These are phyloP conservation scores for Ganoderma boninense DNA, from an alignment of 1,284 basidiomycete species.

Conservation along the genomic window DNA sequence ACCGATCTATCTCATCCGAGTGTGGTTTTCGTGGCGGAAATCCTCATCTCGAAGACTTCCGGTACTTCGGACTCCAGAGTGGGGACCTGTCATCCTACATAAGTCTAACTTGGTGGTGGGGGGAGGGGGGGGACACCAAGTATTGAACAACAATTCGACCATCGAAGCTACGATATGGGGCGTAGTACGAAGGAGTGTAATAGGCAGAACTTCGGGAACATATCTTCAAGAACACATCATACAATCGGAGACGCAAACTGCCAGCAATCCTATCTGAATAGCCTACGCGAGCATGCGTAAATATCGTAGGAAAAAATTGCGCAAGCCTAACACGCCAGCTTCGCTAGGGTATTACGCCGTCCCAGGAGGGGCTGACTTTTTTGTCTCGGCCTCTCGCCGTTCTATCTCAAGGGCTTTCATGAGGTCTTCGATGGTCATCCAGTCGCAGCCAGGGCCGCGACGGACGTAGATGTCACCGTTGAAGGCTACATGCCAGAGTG, in stretches of 20 bases:
- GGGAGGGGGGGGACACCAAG: too few relatives aligned
- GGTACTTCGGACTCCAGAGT: too few relatives aligned
- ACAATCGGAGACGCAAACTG: background rate
- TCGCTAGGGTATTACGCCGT: background rate
- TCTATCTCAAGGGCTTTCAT: background rate
- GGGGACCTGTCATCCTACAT: too few relatives aligned
- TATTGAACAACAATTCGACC: too few relatives aligned
- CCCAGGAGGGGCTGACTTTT: background rate
- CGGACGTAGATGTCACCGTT: background rate
- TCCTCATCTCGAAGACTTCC: too few relatives aligned
- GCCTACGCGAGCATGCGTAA: background rate
- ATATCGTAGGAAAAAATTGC: background rate
- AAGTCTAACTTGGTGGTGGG: too few relatives aligned
- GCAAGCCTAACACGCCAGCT: background rate
- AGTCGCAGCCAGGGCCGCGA: background rate
- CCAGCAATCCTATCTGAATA: too few relatives aligned
- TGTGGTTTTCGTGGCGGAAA: too few relatives aligned
- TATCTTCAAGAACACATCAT: background rate
- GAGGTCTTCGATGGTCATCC: constrained; percentile 1
- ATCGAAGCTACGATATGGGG: too few relatives aligned
- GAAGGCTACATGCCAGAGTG: background rate
- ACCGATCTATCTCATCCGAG: too few relatives aligned
- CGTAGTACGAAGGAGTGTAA: too few relatives aligned
- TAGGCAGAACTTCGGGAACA: too few relatives aligned
- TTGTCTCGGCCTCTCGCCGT: background rate